Evolutionary conservation across 768 basidiomycete species (phyloP).

Genomic region (Udeniomyces megalosporus): DNA sequence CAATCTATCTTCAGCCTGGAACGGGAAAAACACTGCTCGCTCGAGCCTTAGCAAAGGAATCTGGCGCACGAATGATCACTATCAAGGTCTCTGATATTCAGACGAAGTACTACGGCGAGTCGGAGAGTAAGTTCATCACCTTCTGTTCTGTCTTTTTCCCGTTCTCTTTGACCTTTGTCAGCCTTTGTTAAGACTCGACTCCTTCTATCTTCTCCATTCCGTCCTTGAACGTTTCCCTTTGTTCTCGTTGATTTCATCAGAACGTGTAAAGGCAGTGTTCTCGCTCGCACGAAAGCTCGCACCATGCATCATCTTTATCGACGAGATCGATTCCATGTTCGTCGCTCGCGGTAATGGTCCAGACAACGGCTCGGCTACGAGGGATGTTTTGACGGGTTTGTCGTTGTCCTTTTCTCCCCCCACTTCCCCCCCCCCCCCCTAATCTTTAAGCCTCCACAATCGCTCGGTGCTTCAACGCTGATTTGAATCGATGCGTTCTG

Average conservation of each 20-base stretch:
- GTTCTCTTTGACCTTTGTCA: background rate
- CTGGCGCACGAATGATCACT: constrained; percentile 81
- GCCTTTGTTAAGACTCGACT: background rate
- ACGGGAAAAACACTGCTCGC: constrained; percentile 26
- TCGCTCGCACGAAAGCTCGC: constrained; percentile 66
- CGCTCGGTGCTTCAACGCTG: background rate
- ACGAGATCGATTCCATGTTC: constrained; percentile 87
- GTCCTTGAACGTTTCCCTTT: no score
- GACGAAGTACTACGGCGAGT: constrained; percentile 21
- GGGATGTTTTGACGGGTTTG: constrained; percentile 41
- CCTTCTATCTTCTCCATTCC: no score
- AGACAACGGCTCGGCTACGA: constrained; percentile 53
- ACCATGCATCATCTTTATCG: constrained; percentile 84
- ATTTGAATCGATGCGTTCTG: background rate
- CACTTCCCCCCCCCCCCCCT: background rate
- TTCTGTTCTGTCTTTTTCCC: no score
- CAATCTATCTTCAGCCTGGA: constrained; percentile 28
- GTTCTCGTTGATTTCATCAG: background rate
- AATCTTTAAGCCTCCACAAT: no score
- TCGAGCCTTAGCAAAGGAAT: constrained; percentile 79
- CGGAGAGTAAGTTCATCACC: constrained; percentile 22
- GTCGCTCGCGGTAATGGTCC: constrained; percentile 67
- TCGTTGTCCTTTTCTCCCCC: constrained; percentile 27
- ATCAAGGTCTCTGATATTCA: constrained; percentile 74
- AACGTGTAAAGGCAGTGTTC: constrained; percentile 63